Percentiles rank a stretch among this genome's conserved stretches.
Conservation (phyloP, 495 filamentous ascomycete genomes). For the Neurospora sp. region DNA sequence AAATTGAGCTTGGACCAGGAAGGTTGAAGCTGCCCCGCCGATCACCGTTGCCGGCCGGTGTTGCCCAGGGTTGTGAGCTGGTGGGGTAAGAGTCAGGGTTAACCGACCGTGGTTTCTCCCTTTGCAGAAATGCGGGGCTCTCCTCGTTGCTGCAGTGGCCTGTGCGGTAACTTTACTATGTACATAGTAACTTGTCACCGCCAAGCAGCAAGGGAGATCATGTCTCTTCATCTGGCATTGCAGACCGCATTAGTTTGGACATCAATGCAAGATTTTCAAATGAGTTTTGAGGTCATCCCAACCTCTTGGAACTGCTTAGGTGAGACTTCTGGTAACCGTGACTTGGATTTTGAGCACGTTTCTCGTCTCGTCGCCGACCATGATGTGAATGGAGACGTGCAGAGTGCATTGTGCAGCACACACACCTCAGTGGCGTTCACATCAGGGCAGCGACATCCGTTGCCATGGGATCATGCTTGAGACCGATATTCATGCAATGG, state of each 20-base stretch:
- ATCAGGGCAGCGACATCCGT: background rate
- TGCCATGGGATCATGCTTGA: background rate
- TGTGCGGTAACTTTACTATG: background rate
- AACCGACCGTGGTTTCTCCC: background rate
- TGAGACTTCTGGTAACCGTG: background rate
- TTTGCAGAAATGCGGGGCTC: background rate
- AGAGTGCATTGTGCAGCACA: background rate
- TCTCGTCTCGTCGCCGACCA: background rate
- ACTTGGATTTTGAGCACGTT: background rate
- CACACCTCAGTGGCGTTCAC: background rate
- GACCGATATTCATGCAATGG: background rate
- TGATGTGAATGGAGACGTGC: background rate
- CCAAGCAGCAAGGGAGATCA: background rate
- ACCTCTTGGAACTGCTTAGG: background rate
- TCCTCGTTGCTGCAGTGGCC: background rate
- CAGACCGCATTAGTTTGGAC: background rate
- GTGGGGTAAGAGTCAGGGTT: background rate
- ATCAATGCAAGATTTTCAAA: background rate
- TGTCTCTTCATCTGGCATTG: background rate
- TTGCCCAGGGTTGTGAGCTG: background rate
- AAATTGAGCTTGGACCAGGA: background rate
- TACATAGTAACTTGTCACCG: background rate
- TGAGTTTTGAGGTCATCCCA: background rate
- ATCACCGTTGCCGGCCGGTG: background rate
- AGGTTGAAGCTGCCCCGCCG: background rate